Conservation (phyloP, 2,329 filamentous ascomycete species). For the Sporothrix sp. region DNA sequence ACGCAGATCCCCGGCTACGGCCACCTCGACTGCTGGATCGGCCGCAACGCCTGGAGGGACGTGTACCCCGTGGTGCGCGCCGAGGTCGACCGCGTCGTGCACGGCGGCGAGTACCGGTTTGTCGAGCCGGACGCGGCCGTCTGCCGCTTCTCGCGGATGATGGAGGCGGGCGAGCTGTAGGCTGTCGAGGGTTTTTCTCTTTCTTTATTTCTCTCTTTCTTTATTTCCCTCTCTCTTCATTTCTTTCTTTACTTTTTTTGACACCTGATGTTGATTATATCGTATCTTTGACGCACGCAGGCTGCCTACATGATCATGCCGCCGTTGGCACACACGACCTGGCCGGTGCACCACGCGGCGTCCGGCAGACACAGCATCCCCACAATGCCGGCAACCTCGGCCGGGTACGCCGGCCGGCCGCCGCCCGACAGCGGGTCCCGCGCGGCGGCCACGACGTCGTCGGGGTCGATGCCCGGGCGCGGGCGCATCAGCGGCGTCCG, state of each 20-base stretch:
- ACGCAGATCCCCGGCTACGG: slow-evolving; percentile 48
- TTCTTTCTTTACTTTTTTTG: not conserved
- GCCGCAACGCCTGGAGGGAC: slow-evolving; percentile 47
- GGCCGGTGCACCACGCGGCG: slow-evolving; percentile 68
- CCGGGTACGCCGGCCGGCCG: slow-evolving; percentile 53
- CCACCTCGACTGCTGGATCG: slow-evolving; percentile 55
- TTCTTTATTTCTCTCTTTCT: not conserved
- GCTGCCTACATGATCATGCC: slow-evolving; percentile 45
- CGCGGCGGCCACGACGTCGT: slow-evolving; percentile 50
- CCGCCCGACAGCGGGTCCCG: slow-evolving; percentile 30
- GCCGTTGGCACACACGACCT: slow-evolving; percentile 71
- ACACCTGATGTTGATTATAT: too few species aligned
- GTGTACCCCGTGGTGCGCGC: slow-evolving; percentile 47
- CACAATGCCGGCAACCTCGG: slow-evolving; percentile 66
- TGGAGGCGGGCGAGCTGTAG: slow-evolving; percentile 29
- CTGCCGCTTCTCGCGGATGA: slow-evolving; percentile 34
- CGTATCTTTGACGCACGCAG: too few species aligned
- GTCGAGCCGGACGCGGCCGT: slow-evolving; percentile 32
- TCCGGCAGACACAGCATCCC: slow-evolving; percentile 66
- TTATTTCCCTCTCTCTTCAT: not conserved
- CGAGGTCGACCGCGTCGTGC: slow-evolving; percentile 44
- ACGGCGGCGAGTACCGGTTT: slow-evolving; percentile 34
- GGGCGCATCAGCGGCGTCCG: slow-evolving; percentile 53
- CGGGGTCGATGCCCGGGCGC: slow-evolving; percentile 50
- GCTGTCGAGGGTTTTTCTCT: not conserved